Evolutionary conservation across 1,284 basidiomycete genomes (phyloP), one percentile per base, ranked within the genome.

Genomic region (Vanrija humicola): DNA sequence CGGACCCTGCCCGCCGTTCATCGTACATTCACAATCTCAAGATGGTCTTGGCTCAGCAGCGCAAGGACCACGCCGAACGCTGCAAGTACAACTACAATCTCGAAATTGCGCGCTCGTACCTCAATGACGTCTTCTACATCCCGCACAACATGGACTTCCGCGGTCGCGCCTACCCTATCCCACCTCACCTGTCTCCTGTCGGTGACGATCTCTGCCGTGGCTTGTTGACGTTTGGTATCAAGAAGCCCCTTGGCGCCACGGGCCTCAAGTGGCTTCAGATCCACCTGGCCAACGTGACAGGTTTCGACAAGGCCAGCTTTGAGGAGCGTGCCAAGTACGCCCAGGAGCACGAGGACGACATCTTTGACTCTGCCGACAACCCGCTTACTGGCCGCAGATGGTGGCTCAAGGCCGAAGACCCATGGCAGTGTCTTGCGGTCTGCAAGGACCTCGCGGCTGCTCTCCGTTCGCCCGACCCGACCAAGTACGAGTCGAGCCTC

Each of bases 101-200:
- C 56, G 95, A 98, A 77, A 96, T 98, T 67, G 95, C 95, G 2
- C 83, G 90, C 55, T 87, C 93, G 29, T 74, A 70, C 59, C 55
- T 74, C 40, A 68, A 72, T 63, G 70, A 98, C 68, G 85, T 81
- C 0, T 88, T 98, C 74, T 98, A 93, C 77, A 83, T 96, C 59
- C 95, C 95, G 0, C 96, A 98, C 78, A 98, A 97, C 76, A 82
- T 98, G 69, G 96, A 99, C 76, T 99, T 98, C 83, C 86, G 95
- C 61, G 96, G 96, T 5, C 87, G 95, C 51, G 93, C 95, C 0
- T 99, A 99, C 72, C 95, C 96, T 3, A 87, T 98, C 50, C 94
- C 96, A 0, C 92, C 95, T 1, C 91, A 98, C 78, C 80, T 99
- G 58, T 94, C 88, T 68, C 96, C 98, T 68, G 90, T 98, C 52